Evolutionary conservation across 805 yeast species (phyloP), one percentile per base, ranked within the genome.

Genomic region (Isabelozyma gotoi): DNA sequence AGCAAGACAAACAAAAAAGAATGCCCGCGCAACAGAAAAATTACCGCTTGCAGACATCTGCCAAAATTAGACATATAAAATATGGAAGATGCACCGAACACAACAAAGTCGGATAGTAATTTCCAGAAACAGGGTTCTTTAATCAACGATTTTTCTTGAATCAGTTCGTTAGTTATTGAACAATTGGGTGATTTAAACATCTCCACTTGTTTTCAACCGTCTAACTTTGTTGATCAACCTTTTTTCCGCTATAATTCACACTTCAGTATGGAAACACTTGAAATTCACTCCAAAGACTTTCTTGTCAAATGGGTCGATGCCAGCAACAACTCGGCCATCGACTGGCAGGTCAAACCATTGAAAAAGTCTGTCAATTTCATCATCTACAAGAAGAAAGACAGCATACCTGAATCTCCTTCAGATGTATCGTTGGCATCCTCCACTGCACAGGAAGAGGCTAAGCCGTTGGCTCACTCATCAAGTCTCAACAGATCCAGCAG

Each of bases 281-380:
- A 92, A 64, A 81, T 94, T 18, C 96, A 91, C 55, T 83, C 95
- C 39, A 86, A 88, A 62, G 85, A 94, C 44, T 92, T 88, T 57
- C 80, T 90, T 48, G 87, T 91, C 56, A 88, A 92, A 54, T 94
- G 98, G 98, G 82, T 91, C 42, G 78, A 82, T 48, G 86, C 87
- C 5, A 85, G 87, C 0, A 85, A 80, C 33, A 77, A 81, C 45
- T 77, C 84, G 21, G 62, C 73, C 15, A 77, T 92, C 36, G 78
- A 78, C 48, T 92, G 94, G 86, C 91, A 85, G 57, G 75, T 90
- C 41, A 84, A 83, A 55, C 97, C 98, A 1, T 62, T 84, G 43
- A 70, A 67, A 45, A 67, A 61, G 48, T 69, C 75, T 12, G 63
- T 72, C 46, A 70, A 67, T 45, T 66, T 72, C 44, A 65, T 71